These are phyloP conservation scores for Colletotrichum viniferum DNA, from an alignment of 2,329 filamentous ascomycete genomes.

Conservation along the genomic window DNA sequence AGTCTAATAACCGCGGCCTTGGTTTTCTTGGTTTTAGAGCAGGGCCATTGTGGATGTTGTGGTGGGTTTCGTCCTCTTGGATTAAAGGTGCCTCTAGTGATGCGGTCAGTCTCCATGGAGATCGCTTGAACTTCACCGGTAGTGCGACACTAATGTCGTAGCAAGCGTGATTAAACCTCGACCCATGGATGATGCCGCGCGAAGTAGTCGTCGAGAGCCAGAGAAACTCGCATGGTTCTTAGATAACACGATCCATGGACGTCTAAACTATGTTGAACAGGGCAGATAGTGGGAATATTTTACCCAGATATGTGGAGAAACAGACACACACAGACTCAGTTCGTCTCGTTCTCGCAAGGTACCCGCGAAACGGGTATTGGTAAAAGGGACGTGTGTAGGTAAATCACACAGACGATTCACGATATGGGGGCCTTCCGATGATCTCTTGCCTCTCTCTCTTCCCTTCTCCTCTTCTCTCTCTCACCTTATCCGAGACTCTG, in stretches of 20 bases:
- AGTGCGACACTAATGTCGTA: background rate
- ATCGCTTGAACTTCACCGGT: background rate
- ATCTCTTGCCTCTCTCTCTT: background rate
- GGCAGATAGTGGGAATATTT: background rate
- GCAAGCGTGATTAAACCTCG: background rate
- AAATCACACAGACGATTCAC: background rate
- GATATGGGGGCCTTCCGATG: background rate
- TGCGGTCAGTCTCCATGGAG: background rate
- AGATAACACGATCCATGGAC: background rate
- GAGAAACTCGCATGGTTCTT: background rate
- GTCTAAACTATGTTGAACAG: background rate
- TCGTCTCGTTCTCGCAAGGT: background rate
- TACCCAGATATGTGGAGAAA: background rate
- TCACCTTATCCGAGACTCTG: background rate
- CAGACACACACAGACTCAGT: background rate
- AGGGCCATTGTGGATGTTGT: background rate
- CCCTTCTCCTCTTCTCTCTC: background rate
- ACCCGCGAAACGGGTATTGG: background rate
- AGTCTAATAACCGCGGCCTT: background rate
- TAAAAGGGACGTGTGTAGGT: background rate
- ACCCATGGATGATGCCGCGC: background rate
- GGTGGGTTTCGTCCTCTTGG: background rate
- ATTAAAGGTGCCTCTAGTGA: background rate
- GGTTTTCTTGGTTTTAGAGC: background rate
- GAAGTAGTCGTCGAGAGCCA: background rate